Evolutionary conservation across 73 alveolate species (phyloP).

Genomic region (Tetrahymena thermophila): DNA sequence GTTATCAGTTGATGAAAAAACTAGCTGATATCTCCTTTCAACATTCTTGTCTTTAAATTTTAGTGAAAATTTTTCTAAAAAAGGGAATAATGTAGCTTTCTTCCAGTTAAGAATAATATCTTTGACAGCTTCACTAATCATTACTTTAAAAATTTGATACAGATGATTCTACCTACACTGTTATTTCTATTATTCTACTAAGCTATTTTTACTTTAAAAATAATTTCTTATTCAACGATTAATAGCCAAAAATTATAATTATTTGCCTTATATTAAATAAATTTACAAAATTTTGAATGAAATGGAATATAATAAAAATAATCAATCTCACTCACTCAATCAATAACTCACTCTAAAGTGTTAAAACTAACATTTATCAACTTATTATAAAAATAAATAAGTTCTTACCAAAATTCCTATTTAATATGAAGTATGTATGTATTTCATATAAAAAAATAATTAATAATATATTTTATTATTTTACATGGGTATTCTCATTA

Average conservation of each 20-base stretch:
- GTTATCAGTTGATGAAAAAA: background rate
- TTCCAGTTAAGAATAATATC: background rate
- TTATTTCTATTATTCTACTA: background rate
- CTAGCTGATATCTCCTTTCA: background rate
- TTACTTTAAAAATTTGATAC: background rate
- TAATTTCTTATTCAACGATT: too few relatives aligned
- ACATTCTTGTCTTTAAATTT: background rate
- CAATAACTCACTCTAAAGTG: too few relatives aligned
- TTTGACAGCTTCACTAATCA: background rate
- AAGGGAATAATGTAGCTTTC: background rate
- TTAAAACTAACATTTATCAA: too few relatives aligned
- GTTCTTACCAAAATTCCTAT: too few relatives aligned
- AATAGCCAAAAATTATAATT: background rate
- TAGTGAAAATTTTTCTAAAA: background rate
- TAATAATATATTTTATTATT: too few relatives aligned
- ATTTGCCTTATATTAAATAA: too few relatives aligned
- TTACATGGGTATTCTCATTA: too few relatives aligned
- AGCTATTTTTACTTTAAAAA: background rate
- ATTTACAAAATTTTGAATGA: background rate
- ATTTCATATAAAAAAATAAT: too few relatives aligned
- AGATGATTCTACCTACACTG: background rate
- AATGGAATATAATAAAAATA: too few relatives aligned
- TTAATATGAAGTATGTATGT: too few relatives aligned
- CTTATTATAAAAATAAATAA: too few relatives aligned
- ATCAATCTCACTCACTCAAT: too few relatives aligned